Evolutionary conservation across 345 rosid genomes (phyloP), one percentile per base, ranked within the genome.

Genomic region (Salix brachista): DNA sequence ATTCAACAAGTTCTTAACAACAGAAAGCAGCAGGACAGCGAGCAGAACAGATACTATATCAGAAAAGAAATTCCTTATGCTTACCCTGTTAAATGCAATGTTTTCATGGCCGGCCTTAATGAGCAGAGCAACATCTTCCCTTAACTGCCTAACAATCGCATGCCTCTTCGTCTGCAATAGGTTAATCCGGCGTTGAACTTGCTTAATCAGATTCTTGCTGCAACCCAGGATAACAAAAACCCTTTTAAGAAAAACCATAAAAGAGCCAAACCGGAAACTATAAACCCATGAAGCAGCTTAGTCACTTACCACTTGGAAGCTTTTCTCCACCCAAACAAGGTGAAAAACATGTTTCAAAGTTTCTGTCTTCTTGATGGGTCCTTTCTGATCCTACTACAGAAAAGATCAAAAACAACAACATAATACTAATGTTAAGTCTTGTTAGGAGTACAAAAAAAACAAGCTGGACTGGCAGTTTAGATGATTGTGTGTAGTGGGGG

Each of bases 251-350:
- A 36, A 39, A 52, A 12, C 12, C 60, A 70, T 12, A 44, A 60
- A 25, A 2, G 39, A 75, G 50, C 39, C 26, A 42, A 48, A 26
- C 18, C 8, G 4, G 34, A 54, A 61, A 18, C 52, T 56, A 25
- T 62, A 48, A 75, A 44, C 50, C 30, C 34, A 36, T 25, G 2
- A 25, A 16, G 14, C 6, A 34, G 0, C 44, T 19, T 44, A 2
- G 28, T 32, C 28, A 12, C 67, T 34, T 75, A 91, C 97, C 97
- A 93, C 77, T 86, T 91, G 6, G 97, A 90, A 89, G 97, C 97
- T 75, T 86, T 91, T 54, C 89, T 62, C 99, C 99, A 91, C 32
- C 88, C 86, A 66, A 93, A 90, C 58, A 90, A 81, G 85, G 86
- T 42, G 75, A 82, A 91, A 83, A 91, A 90, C 97, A 92, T 92